A percentile compares a stretch with the other conserved stretches of the same genome.
phyloP scores from a whole-genome alignment of 73 alveolate genomes.

The Tetrahymena malaccensis region DNA sequence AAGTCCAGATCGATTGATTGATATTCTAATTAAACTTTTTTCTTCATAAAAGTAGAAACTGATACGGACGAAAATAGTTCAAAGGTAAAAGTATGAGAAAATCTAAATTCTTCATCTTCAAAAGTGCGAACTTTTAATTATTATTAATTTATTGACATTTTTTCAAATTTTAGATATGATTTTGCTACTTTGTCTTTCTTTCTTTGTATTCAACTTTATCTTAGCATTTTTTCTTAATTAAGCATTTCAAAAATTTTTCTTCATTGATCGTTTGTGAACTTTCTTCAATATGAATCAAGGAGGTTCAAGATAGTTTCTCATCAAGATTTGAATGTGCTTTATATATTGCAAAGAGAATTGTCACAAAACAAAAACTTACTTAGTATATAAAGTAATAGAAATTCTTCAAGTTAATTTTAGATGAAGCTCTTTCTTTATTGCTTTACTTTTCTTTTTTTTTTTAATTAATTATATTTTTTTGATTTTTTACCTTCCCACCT shows the following conservation, averaged over 20 bases:
- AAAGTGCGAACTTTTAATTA: background rate
- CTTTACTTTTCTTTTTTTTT: background rate
- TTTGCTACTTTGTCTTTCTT: background rate
- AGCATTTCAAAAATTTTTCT: background rate
- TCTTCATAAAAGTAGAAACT: background rate
- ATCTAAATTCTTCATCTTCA: background rate
- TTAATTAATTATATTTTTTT: background rate
- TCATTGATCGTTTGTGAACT: background rate
- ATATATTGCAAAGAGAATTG: background rate
- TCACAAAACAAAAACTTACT: background rate
- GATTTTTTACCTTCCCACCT: background rate
- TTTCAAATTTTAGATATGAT: background rate
- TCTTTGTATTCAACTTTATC: background rate
- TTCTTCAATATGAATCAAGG: background rate
- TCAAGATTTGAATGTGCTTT: background rate
- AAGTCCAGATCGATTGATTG: background rate
- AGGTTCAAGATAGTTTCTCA: background rate
- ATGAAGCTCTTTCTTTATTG: background rate
- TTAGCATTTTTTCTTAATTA: background rate
- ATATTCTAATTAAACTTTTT: background rate
- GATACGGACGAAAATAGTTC: background rate
- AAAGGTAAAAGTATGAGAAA: background rate
- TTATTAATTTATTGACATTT: background rate
- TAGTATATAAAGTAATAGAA: background rate
- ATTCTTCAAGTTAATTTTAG: background rate